Percentiles rank a stretch among this genome's conserved stretches.
These are phyloP conservation scores for Mallotus nudiflorus DNA, from an alignment of 345 rosid genomes.

Conservation along the genomic window DNA sequence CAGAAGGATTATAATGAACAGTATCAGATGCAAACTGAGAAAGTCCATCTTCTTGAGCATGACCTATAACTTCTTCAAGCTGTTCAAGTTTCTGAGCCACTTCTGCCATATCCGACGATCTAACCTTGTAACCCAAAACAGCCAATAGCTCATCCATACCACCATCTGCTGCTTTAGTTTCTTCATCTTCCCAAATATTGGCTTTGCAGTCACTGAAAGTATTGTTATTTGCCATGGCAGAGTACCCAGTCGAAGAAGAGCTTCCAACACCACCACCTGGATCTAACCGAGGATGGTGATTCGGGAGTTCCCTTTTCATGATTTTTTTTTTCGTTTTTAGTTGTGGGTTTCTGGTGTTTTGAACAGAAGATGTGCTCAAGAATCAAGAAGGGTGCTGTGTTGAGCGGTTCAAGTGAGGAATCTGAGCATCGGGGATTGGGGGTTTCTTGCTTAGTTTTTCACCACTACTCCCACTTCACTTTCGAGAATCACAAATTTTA, in stretches of 20 bases:
- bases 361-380: slow-evolving; percentile 19
- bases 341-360: neutral
- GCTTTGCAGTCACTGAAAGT: slow-evolving; percentile 21
- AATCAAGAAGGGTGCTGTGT: slow-evolving; percentile 22
- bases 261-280: slow-evolving; percentile 6
- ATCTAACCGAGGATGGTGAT: slow-evolving; percentile 30
- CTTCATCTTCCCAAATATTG: slow-evolving; percentile 50
- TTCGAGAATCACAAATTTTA: neutral
- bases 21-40: slow-evolving; percentile 57
- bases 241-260: slow-evolving; percentile 4
- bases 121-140: slow-evolving; percentile 69
- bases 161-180: neutral
- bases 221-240: neutral
- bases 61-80: slow-evolving; percentile 66
- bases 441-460: slow-evolving; percentile 38
- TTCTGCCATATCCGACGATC: slow-evolving; percentile 81
- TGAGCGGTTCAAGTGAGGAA: slow-evolving; percentile 28
- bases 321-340: slow-evolving; percentile 18
- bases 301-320: slow-evolving; percentile 59
- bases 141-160: slow-evolving; percentile 79
- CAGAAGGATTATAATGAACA: slow-evolving; percentile 78
- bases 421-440: slow-evolving; percentile 45
- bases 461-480: slow-evolving; percentile 41
- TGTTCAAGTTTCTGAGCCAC: slow-evolving; percentile 83
- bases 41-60: slow-evolving; percentile 57